These are phyloP conservation scores for Diutina catenulata DNA, from an alignment of 1,139 yeast genomes.

Conservation along the genomic window DNA sequence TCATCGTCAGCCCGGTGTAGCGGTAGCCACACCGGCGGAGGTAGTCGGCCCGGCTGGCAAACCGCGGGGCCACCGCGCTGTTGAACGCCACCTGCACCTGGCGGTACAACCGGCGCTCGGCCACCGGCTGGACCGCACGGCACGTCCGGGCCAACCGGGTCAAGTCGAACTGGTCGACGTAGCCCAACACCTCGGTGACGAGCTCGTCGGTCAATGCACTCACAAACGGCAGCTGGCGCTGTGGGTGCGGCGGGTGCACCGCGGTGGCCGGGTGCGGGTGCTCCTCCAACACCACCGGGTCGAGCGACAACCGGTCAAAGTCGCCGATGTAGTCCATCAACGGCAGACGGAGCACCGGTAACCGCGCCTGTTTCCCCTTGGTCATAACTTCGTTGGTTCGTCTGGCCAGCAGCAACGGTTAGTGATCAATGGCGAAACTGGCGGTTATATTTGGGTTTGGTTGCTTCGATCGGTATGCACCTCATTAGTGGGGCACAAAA, in stretches of 20 bases:
- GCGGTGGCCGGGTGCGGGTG: background rate
- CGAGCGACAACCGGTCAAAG: background rate
- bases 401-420: too few species aligned
- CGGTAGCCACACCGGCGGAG: constrained; percentile 20
- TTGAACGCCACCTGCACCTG: constrained; percentile 22
- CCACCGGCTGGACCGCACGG: constrained; percentile 14
- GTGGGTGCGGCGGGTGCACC: background rate
- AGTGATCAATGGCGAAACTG: too few species aligned
- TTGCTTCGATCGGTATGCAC: background rate
- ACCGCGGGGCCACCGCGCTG: constrained; percentile 19
- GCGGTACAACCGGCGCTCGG: constrained; percentile 18
- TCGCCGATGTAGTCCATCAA: background rate
- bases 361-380: background rate
- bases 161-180: constrained; percentile 25
- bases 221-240: background rate
- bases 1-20: constrained; percentile 22
- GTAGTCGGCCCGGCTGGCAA: constrained; percentile 11
- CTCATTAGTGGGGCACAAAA: background rate
- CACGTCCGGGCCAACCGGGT: constrained; percentile 17
- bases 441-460: too few species aligned
- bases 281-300: background rate
- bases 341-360: background rate
- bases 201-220: background rate
- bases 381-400: too few species aligned
- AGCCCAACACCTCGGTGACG: constrained; percentile 8